phyloP scores from a whole-genome alignment of 208 protist species.

The Perkinsela sp. region DNA sequence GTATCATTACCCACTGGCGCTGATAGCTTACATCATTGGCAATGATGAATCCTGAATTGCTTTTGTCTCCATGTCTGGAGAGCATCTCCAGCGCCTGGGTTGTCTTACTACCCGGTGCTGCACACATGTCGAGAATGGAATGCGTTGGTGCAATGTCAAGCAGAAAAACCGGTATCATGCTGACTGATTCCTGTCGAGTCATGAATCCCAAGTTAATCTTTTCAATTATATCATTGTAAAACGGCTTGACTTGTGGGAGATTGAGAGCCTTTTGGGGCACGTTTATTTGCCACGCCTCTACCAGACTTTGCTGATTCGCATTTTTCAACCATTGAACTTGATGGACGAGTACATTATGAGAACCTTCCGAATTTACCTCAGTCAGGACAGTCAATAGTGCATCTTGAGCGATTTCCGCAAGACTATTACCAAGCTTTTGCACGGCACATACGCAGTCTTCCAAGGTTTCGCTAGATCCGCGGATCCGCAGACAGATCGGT shows the following conservation, averaged over 20 bases:
- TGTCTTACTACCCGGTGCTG: slow-evolving; percentile 57
- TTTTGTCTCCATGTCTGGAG: slow-evolving; percentile 4
- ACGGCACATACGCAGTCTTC: too few species aligned
- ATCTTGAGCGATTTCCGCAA: too few species aligned
- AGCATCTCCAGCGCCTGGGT: slow-evolving; percentile 50
- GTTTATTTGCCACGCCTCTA: slow-evolving; percentile 3
- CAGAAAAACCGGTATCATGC: slow-evolving; percentile 48
- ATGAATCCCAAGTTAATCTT: slow-evolving; percentile 64
- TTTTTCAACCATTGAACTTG: too few species aligned
- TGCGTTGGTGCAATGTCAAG: slow-evolving; percentile 34
- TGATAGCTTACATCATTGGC: slow-evolving; percentile 60
- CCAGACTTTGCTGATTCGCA: too few species aligned
- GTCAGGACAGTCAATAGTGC: too few species aligned
- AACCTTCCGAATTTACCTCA: too few species aligned
- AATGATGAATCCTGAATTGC: slow-evolving; percentile 30
- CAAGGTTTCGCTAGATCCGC: too few species aligned
- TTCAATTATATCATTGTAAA: slow-evolving; percentile 24
- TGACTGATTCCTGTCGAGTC: slow-evolving; percentile 61
- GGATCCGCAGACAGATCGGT: too few species aligned
- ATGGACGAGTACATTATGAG: too few species aligned
- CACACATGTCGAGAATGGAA: slow-evolving; percentile 53
- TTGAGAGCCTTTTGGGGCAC: slow-evolving; percentile 6
- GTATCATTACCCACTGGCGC: slow-evolving; percentile 39
- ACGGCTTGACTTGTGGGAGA: background rate
- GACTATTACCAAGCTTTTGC: too few species aligned